Percentiles rank a stretch among this genome's conserved stretches.
Conservation (phyloP, 805 yeast genomes). For the Ogataea naganishii region DNA sequence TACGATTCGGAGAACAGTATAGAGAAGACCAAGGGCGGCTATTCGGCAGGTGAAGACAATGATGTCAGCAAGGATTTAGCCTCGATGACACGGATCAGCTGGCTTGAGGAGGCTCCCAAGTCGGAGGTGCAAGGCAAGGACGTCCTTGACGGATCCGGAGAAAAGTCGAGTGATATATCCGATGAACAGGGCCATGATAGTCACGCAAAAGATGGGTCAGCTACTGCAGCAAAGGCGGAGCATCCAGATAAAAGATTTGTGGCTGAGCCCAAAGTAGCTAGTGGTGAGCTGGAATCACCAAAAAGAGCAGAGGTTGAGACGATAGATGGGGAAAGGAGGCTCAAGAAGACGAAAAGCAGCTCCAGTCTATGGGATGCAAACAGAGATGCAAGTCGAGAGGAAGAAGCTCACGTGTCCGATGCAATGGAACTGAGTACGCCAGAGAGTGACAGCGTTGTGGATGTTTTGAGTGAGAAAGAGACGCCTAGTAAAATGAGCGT, state of each 20-base stretch:
- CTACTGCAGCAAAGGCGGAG: neutral
- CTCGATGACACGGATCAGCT: too few relatives aligned
- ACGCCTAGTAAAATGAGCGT: too few relatives aligned
- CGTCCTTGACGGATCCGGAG: neutral
- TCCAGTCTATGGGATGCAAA: too few relatives aligned
- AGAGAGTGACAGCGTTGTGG: too few relatives aligned
- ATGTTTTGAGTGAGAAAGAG: too few relatives aligned
- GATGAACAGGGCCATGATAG: neutral
- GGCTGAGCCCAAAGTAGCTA: neutral
- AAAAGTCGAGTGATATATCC: neutral
- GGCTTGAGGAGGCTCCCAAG: too few relatives aligned
- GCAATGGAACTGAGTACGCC: too few relatives aligned
- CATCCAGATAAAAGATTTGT: neutral
- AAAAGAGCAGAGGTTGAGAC: slow-evolving; percentile 6
- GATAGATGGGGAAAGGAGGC: slow-evolving; percentile 7
- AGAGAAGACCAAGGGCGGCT: neutral
- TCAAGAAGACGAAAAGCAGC: slow-evolving; percentile 13
- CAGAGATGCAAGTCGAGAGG: too few relatives aligned
- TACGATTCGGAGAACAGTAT: slow-evolving; percentile 12
- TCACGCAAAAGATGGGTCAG: neutral
- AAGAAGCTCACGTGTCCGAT: too few relatives aligned
- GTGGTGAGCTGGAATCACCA: slow-evolving; percentile 9
- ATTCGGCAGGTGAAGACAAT: too few relatives aligned
- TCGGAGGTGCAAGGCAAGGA: too few relatives aligned
- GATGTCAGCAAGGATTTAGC: too few relatives aligned